phyloP scores from a whole-genome alignment of 2,329 filamentous ascomycete genomes.

The Didymosphaeria variabile region DNA sequence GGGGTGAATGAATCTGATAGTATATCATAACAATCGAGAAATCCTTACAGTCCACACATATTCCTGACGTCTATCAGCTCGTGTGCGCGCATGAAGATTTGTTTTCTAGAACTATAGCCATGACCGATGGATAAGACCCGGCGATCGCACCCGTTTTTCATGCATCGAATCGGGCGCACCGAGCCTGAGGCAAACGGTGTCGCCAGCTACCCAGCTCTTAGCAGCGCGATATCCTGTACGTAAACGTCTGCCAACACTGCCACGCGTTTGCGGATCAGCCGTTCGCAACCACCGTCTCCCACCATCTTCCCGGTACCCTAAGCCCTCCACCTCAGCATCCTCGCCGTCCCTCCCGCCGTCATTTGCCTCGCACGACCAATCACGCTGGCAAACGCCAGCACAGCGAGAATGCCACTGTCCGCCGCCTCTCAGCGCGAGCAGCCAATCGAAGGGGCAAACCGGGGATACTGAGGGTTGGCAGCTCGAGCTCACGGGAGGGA shows the following conservation, averaged over 20 bases:
- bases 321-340: too few relatives aligned
- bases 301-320: constrained; percentile 14
- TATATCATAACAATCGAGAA: constrained; percentile 10
- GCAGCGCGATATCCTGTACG: constrained; percentile 1
- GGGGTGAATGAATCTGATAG: background rate
- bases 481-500: background rate
- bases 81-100: background rate
- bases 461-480: background rate
- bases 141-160: constrained; percentile 10
- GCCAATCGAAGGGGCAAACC: background rate
- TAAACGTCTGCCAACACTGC: background rate
- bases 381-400: background rate
- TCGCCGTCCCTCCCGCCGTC: background rate
- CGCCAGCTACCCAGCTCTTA: background rate
- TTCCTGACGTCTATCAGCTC: background rate
- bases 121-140: constrained; percentile 4
- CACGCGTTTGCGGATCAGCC: constrained; percentile 11
- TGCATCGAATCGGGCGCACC: constrained; percentile 10
- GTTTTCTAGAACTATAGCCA: constrained; percentile 10
- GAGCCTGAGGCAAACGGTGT: constrained; percentile 5
- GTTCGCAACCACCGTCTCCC: background rate
- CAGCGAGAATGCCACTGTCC: background rate
- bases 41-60: constrained; percentile 8
- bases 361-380: background rate
- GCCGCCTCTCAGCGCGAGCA: background rate